phyloP scores from a whole-genome alignment of 306 rosid species.

The Castanospermum australe region DNA sequence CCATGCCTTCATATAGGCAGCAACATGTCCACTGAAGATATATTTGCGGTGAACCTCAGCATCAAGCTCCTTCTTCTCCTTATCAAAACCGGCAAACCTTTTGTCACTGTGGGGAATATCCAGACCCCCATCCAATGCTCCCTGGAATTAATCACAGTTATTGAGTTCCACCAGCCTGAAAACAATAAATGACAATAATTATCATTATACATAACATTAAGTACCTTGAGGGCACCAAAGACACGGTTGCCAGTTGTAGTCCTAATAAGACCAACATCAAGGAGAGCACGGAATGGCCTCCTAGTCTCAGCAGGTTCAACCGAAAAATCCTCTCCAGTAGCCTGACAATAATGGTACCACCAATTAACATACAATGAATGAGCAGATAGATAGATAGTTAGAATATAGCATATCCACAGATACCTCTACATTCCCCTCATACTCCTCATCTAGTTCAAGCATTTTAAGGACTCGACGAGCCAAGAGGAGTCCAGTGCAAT shows the following conservation, averaged over 20 bases:
- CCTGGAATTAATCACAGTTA: constrained; percentile 37
- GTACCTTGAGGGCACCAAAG: constrained; percentile 82
- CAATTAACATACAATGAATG: neutral
- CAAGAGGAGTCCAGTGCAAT: constrained; percentile 83
- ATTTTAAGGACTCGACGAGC: constrained; percentile 78
- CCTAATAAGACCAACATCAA: constrained; percentile 74
- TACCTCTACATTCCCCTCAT: constrained; percentile 90
- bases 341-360: constrained; percentile 34
- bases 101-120: constrained; percentile 92
- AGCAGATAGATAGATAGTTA: neutral
- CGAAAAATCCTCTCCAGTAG: constrained; percentile 82
- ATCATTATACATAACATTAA: neutral
- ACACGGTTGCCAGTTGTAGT: constrained; percentile 88
- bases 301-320: constrained; percentile 84
- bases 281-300: constrained; percentile 93
- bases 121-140: constrained; percentile 88
- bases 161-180: neutral
- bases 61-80: constrained; percentile 68
- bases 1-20: constrained; percentile 66
- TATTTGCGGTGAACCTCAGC: constrained; percentile 78
- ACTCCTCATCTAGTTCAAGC: constrained; percentile 76
- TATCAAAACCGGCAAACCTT: constrained; percentile 79
- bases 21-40: constrained; percentile 71
- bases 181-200: neutral
- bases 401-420: neutral